These are phyloP conservation scores for Trichosporon sp. DNA, from an alignment of 1,284 basidiomycete species.

Conservation along the genomic window DNA sequence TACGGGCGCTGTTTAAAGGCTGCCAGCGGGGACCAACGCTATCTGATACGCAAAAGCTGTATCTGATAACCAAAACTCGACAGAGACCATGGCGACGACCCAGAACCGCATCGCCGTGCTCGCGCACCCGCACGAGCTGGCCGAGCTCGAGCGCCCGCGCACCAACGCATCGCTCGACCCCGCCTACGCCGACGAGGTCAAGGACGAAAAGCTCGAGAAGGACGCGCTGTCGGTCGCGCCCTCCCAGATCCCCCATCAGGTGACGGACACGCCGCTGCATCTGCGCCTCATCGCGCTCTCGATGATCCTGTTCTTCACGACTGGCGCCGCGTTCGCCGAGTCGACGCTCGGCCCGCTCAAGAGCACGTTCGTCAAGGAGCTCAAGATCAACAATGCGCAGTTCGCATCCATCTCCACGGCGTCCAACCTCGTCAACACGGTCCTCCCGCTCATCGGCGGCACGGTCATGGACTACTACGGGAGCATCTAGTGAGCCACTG, in stretches of 20 bases:
- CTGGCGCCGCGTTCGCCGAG: constrained; percentile 34
- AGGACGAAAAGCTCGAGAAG: not conserved
- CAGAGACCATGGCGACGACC: not conserved
- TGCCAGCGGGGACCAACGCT: not conserved
- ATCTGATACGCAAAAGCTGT: not conserved
- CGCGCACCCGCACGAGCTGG: not conserved
- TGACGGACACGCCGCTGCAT: constrained; percentile 13
- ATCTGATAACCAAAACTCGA: not conserved
- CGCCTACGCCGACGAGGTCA: not conserved
- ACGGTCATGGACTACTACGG: constrained; percentile 51
- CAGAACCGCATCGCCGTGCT: not conserved
- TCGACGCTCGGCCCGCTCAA: constrained; percentile 44
- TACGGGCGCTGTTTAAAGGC: not conserved
- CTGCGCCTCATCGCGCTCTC: constrained; percentile 25
- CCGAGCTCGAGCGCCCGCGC: not conserved
- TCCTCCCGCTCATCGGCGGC: constrained; percentile 51
- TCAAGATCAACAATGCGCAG: constrained; percentile 48
- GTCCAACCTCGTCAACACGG: constrained; percentile 47
- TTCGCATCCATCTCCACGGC: constrained; percentile 49
- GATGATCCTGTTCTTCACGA: constrained; percentile 39
- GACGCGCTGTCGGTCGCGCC: not conserved
- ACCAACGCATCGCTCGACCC: not conserved
- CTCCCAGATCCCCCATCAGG: not conserved
- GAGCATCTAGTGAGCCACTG: constrained; percentile 24
- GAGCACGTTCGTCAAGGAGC: constrained; percentile 39